Conservation (phyloP, 768 basidiomycete species). For the Amanita polypyramis region DNA sequence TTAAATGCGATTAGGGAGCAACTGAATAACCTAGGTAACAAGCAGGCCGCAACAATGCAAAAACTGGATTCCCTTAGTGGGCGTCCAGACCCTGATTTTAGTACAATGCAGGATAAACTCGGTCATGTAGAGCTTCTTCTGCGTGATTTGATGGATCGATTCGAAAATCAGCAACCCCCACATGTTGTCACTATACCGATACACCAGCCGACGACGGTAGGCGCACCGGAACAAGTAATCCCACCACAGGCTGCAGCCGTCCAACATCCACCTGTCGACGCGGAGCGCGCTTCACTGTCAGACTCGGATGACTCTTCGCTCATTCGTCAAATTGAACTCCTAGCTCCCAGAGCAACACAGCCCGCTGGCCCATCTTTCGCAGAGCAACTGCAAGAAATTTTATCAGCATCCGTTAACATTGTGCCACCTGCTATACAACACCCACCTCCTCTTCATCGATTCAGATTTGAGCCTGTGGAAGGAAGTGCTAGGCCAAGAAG, state of each 20-base stretch:
- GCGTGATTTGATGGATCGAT: constrained; percentile 25
- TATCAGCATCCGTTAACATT: constrained; percentile 34
- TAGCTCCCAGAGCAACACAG: neutral
- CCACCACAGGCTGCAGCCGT: neutral
- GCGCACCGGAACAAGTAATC: constrained; percentile 11
- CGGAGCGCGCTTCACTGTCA: constrained; percentile 1
- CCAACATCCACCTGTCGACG: constrained; percentile 1
- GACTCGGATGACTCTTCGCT: constrained; percentile 7
- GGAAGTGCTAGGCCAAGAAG: constrained; percentile 22
- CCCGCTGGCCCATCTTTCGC: constrained; percentile 43
- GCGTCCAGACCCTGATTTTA: constrained; percentile 30
- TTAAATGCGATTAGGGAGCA: constrained; percentile 51
- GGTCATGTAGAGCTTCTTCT: constrained; percentile 37
- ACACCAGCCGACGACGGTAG: constrained; percentile 10
- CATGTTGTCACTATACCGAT: constrained; percentile 14
- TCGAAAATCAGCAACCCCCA: constrained; percentile 12
- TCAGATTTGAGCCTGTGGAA: constrained; percentile 42
- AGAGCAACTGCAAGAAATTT: constrained; percentile 49
- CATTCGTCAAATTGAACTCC: constrained; percentile 3
- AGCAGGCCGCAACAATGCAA: constrained; percentile 49
- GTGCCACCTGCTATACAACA: constrained; percentile 29
- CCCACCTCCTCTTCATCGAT: constrained; percentile 44
- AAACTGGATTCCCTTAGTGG: constrained; percentile 54
- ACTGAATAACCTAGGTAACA: constrained; percentile 47
- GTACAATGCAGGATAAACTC: constrained; percentile 30